Evolutionary conservation across 2,329 filamentous ascomycete genomes (phyloP), one percentile per base, ranked within the genome.

Genomic region (Dendryphion nanum): DNA sequence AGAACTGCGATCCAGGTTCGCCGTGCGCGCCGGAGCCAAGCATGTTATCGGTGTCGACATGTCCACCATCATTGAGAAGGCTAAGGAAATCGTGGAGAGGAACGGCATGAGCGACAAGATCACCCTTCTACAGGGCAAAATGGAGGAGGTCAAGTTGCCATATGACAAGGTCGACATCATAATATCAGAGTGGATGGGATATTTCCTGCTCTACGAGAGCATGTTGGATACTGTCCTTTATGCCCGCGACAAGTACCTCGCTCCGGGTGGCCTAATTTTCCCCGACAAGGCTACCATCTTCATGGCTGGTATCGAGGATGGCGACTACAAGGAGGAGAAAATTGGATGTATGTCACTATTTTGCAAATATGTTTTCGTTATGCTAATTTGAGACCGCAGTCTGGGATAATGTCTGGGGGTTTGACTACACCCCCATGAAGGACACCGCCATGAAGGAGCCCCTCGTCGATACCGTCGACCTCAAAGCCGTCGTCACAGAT

Each of bases 111-210:
- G 85, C 37, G 86, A 91, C 74, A 95, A 95, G 80, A 96, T 98
- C 68, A 97, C 93, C 37, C 81, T 98, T 43, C 81, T 98, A 49
- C 93, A 97, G 75, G 93, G 93, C 67, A 98, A 98, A 81, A 98
- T 98, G 93, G 93, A 98, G 75, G 93, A 98, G 74, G 89, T 98
- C 31, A 77, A 86, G 61, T 77, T 98, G 47, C 93, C 93, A 15
- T 95, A 86, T 71, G 85, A 89, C 61, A 87, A 97, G 72, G 93
- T 98, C 51, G 93, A 98, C 64, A 98, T 98, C 66, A 98, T 98
- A 73, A 95, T 98, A 67, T 97, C 91, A 2, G 93, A 98, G 76
- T 98, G 93, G 93, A 98, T 98, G 93, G 93, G 93, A 21, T 98
- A 98, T 75, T 97, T 97, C 76, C 75, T 98, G 37, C 82, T 98